Conservation (phyloP, 768 basidiomycete species). For the Leccinum olivaceopallidum region DNA sequence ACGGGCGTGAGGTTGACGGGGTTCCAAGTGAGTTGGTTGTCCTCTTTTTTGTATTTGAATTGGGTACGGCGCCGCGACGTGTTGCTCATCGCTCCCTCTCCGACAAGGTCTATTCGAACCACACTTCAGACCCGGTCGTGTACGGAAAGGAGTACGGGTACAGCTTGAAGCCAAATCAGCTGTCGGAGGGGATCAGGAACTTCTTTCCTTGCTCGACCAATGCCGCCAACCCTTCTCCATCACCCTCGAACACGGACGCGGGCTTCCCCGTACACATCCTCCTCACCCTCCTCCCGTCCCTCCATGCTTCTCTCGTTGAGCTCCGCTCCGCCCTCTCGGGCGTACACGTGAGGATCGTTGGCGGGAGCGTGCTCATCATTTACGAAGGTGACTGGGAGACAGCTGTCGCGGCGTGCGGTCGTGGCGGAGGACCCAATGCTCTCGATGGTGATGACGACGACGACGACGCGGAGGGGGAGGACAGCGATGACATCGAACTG, state of each 20-base stretch:
- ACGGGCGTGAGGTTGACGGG: conserved; percentile 86
- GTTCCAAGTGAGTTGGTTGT: conserved; percentile 65
- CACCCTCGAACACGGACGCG: conserved; percentile 15
- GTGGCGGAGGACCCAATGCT: conserved; percentile 35
- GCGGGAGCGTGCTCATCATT: conserved; percentile 76
- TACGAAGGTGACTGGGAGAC: conserved; percentile 64
- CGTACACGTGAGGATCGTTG: conserved; percentile 79
- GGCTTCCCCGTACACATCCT: conserved; percentile 61
- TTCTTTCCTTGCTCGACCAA: conserved; percentile 67
- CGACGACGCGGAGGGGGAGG: conserved; percentile 34
- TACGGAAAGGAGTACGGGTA: conserved; percentile 82
- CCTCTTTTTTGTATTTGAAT: conserved; percentile 19
- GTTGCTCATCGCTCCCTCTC: background rate
- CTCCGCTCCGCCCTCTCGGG: conserved; percentile 49
- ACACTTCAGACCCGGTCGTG: conserved; percentile 51
- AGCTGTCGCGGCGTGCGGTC: conserved; percentile 34
- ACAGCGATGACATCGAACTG: conserved; percentile 41
- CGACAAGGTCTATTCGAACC: conserved; percentile 70
- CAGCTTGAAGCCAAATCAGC: conserved; percentile 62
- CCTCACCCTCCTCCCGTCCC: conserved; percentile 53
- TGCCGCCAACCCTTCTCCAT: background rate
- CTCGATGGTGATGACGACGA: conserved; percentile 34
- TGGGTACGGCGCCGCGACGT: background rate
- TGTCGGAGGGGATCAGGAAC: conserved; percentile 71
- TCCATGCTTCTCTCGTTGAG: conserved; percentile 53